These are phyloP conservation scores for Chloromonas sp. DNA, from an alignment of 163 green algal species.

Conservation along the genomic window DNA sequence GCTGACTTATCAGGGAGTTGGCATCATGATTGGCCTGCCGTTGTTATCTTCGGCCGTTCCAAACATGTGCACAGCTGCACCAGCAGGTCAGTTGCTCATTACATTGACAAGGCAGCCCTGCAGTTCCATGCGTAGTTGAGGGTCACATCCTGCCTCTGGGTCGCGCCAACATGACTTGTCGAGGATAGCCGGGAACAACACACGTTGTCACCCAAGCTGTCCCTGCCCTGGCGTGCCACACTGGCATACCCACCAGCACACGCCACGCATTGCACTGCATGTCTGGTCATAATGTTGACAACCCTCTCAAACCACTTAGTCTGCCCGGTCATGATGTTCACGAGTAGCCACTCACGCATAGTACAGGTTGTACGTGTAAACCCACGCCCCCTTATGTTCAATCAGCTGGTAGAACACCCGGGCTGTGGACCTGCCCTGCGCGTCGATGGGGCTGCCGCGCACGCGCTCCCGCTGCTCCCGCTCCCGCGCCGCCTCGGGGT, in stretches of 20 bases:
- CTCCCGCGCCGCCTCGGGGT: not conserved
- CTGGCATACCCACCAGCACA: not conserved
- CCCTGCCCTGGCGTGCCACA: too few relatives aligned
- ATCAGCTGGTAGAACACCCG: slow-evolving; percentile 5
- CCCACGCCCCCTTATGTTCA: not conserved
- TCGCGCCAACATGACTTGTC: too few relatives aligned
- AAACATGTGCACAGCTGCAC: not conserved
- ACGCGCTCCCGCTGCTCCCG: not conserved
- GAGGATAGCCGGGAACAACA: too few relatives aligned
- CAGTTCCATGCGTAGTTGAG: not conserved
- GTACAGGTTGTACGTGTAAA: slow-evolving; percentile 15
- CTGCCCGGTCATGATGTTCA: not conserved
- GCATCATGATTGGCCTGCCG: not conserved
- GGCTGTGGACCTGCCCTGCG: not conserved
- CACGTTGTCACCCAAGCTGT: too few relatives aligned
- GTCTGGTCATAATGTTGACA: not conserved
- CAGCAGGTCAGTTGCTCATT: not conserved
- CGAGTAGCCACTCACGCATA: slow-evolving; percentile 5
- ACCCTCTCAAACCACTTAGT: too few relatives aligned
- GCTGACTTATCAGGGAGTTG: not conserved
- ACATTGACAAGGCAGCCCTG: not conserved
- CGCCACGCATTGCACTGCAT: not conserved
- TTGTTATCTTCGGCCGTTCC: not conserved
- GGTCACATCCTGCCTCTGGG: too few relatives aligned
- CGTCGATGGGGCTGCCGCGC: not conserved